phyloP scores from a whole-genome alignment of 225 moss, liverwort and hornwort genomes.

The Rhytidiadelphus loreus region DNA sequence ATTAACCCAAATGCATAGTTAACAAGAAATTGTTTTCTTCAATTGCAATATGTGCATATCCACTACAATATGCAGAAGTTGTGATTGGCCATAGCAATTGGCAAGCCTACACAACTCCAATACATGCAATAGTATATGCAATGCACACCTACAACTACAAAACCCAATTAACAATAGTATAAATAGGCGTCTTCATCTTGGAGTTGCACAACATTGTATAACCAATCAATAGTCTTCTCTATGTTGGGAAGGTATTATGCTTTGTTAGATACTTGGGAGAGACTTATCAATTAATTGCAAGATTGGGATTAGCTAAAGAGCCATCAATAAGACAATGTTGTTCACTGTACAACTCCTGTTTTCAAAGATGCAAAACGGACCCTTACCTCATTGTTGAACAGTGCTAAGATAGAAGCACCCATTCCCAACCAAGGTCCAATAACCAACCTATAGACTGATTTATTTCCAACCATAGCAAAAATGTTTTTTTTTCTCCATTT shows the following conservation, averaged over 20 bases:
- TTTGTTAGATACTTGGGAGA: neutral
- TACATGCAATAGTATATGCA: rapidly evolving
- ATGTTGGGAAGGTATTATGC: neutral
- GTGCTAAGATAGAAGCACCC: too few species aligned
- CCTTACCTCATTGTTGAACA: too few species aligned
- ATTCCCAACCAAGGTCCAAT: too few species aligned
- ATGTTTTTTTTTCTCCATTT: too few species aligned
- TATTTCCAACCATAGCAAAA: too few species aligned
- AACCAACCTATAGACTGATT: too few species aligned
- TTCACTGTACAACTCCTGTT: too few species aligned
- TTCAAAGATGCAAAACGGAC: too few species aligned
- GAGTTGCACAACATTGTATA: neutral
- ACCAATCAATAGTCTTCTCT: rapidly evolving
- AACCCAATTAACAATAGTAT: too few species aligned
- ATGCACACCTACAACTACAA: neutral
- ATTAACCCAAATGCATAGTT: neutral
- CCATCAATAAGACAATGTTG: neutral
- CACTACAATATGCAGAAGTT: rapidly evolving
- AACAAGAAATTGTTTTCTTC: neutral
- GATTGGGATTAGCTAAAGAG: neutral
- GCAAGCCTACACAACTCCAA: rapidly evolving
- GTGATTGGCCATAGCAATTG: neutral
- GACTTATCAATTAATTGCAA: rapidly evolving
- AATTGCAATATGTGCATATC: rapidly evolving
- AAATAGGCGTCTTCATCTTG: neutral